Evolutionary conservation across 2,329 filamentous ascomycete species (phyloP).

Genomic region (Colletotrichum sp.): DNA sequence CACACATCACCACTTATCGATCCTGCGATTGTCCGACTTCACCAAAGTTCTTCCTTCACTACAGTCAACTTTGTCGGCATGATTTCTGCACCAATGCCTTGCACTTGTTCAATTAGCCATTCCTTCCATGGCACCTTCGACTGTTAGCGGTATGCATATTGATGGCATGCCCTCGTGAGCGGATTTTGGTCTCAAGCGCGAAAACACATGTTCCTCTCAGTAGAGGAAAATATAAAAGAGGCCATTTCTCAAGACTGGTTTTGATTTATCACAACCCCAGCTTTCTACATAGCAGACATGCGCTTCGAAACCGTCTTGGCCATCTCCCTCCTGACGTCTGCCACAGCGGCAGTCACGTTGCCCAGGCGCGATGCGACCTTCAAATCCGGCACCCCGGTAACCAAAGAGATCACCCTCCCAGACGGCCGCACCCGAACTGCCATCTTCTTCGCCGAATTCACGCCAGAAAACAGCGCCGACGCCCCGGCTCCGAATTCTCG

Average conservation of each 20-base stretch:
- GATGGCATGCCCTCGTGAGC: neutral
- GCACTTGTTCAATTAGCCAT: neutral
- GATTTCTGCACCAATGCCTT: neutral
- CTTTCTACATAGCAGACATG: neutral
- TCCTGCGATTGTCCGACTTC: neutral
- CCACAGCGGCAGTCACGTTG: neutral
- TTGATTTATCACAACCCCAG: neutral
- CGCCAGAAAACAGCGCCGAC: neutral
- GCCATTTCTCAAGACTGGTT: neutral
- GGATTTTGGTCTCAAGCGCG: neutral
- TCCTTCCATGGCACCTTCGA: neutral
- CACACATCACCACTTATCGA: neutral
- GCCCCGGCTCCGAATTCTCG: neutral
- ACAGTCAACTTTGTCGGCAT: neutral
- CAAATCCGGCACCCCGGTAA: neutral
- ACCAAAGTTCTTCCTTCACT: neutral
- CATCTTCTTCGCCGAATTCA: neutral
- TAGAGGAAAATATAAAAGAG: neutral
- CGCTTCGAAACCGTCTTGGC: neutral
- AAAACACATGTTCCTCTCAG: neutral
- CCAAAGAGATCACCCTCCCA: neutral
- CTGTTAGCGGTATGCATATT: neutral
- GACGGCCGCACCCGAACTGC: neutral
- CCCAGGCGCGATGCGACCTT: neutral
- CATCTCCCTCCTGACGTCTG: neutral